Base-by-base conservation (phyloP, 2,329 filamentous ascomycete species). In the Colletotrichum eleusines region DNA sequence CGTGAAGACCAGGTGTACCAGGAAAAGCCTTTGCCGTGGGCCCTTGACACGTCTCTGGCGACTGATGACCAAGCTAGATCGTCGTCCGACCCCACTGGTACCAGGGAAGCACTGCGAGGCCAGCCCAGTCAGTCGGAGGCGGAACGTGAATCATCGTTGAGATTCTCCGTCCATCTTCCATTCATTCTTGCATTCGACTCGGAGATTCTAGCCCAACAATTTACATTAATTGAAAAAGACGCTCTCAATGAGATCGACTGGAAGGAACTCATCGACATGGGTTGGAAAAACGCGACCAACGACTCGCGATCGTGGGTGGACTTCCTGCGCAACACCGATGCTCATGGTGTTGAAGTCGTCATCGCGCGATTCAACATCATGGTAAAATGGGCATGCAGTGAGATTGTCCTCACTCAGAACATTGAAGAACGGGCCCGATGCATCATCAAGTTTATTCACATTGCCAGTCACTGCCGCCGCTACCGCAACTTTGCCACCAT, bases 311-410 rank as follows among this genome's bases (percentile, higher is more conserved):
- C 94, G 28, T 96, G 93, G 93, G 93, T 95, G 14, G 91, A 94
- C 53, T 95, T 94, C 77, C 84, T 95, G 50, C 89, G 91, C 63
- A 90, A 90, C 60, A 87, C 90, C 53, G 90, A 93, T 75, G 90
- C 91, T 2, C 88, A 88, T 64, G 93, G 93, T 18, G 91, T 96
- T 46, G 93, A 95, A 77, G 91, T 96, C 28, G 92, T 95, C 58
- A 93, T 95, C 78, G 92, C 93, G 11, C 91, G 93, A 59, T 96
- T 96, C 84, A 96, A 96, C 79, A 89, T 96, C 73, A 92, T 95
- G 83, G 93, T 95, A 72, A 95, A 95, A 79, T 96, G 93, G 93
- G 91, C 90, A 35, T 88, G 94, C 35, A 95, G 93, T 1, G 92
- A 95, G 79, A 88, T 92, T 74, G 87, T 96, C 11, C 85, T 96